Base-by-base conservation (phyloP, 495 filamentous ascomycete genomes). In the Achaetomiella virescens region DNA sequence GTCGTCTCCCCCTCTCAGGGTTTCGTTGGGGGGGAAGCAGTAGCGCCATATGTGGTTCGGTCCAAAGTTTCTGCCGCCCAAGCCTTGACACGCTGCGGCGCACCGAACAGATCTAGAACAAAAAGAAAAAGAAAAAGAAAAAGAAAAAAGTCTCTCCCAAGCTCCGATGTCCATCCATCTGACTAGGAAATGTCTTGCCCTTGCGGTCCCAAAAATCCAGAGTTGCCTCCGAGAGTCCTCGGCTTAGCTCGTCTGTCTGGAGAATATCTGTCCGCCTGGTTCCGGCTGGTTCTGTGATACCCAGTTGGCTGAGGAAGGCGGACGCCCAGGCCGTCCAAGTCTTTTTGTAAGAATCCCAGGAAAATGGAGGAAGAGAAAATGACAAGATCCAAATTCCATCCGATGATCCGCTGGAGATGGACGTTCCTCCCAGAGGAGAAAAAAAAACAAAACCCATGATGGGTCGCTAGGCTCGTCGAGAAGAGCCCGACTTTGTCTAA, bases 261-360 rank as follows among this genome's bases (percentile, higher is more conserved):
- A 36, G 44, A 24, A 25, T 21, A 18, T 46, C 9, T 15, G 17
- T 15, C 35, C 20, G 44, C 45, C 25, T 10, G 36, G 4, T 9
- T 52, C 54, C 12, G 33, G 55, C 55, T 65, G 66, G 66, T 69
- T 50, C 66, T 69, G 66, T 69, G 49, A 51, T 62, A 59, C 66
- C 66, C 66, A 66, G 60, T 57, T 24, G 11, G 31, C 27, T 35
- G 45, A 33, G n/a, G 25, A 36, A 33, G 54, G 57, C 42, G 55
- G 46, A 27, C 57, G 41, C 29, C 48, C 40, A 31, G 41, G 35
- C 40, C 17, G 9, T 37, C 48, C 31, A 41, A 44, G 41, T 52
- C 48, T 57, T 57, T 52, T 31, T 51, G 48, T 27, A 27, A n/a
- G 25, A 31, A 20, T 10, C 25, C n/a, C 29, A 51, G 61, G 48